A percentile compares a stretch with the other conserved stretches of the same genome.
Conservation (phyloP, 2,329 filamentous ascomycete species). For the Aspergillus luchuensis region DNA sequence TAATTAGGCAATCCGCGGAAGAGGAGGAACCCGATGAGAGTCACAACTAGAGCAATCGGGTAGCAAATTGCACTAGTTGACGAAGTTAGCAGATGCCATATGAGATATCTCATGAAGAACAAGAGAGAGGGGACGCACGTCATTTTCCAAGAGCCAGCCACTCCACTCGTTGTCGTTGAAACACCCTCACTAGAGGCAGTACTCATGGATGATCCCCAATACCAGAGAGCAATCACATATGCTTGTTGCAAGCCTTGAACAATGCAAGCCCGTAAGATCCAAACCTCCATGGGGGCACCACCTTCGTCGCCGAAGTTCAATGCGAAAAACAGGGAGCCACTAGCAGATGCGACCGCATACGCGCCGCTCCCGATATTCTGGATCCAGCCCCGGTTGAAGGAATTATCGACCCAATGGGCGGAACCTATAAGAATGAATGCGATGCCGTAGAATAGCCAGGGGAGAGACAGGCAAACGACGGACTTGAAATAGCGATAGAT, state of each 20-base stretch:
- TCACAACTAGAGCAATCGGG: constrained; percentile 59
- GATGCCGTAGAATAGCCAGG: constrained; percentile 63
- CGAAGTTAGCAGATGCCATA: constrained; percentile 19
- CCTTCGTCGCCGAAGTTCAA: constrained; percentile 67
- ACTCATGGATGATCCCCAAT: constrained; percentile 62
- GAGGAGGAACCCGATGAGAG: constrained; percentile 55
- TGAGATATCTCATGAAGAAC: too few relatives aligned
- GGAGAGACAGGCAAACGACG: constrained; percentile 57
- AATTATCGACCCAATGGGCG: constrained; percentile 53
- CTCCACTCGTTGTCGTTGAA: constrained; percentile 32
- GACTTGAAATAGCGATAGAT: constrained; percentile 60
- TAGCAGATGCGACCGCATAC: constrained; percentile 63
- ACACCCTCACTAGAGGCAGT: constrained; percentile 47
- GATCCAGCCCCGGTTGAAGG: constrained; percentile 51
- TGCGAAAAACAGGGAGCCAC: constrained; percentile 65
- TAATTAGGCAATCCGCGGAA: constrained; percentile 64
- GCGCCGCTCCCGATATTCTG: constrained; percentile 62
- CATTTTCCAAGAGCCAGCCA: constrained; percentile 47
- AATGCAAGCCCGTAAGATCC: constrained; percentile 66
- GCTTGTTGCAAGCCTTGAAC: constrained; percentile 68
- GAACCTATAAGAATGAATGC: constrained; percentile 64
- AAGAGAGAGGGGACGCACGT: constrained; percentile 23
- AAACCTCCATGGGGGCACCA: constrained; percentile 61
- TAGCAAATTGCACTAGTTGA: constrained; percentile 51
- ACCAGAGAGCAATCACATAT: constrained; percentile 67